Conservation (phyloP, 495 filamentous ascomycete genomes). For the Trichoderma reesei region DNA sequence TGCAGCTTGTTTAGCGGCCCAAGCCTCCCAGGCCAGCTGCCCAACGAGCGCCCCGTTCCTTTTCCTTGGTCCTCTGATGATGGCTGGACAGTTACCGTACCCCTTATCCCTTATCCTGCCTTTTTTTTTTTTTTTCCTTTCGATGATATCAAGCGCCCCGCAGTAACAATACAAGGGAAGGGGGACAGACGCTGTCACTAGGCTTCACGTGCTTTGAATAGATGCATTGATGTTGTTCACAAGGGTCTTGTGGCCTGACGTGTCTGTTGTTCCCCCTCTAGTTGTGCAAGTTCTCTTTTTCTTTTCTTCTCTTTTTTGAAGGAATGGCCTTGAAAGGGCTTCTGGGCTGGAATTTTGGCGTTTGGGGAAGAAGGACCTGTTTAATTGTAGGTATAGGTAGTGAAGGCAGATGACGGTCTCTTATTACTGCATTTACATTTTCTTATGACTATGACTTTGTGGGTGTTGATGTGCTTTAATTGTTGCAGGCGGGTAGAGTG, state of each 20-base stretch:
- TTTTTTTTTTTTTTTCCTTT: background rate
- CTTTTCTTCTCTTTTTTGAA: background rate
- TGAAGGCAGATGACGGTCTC: background rate
- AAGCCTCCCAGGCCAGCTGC: background rate
- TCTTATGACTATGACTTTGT: background rate
- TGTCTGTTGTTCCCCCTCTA: background rate
- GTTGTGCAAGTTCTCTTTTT: background rate
- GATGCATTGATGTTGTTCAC: background rate
- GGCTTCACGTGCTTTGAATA: conserved; percentile 5
- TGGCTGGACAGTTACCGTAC: background rate
- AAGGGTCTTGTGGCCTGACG: background rate
- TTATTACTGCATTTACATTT: background rate
- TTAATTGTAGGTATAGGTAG: background rate
- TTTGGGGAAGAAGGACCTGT: background rate
- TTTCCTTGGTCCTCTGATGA: background rate
- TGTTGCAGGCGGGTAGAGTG: background rate
- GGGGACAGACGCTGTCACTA: background rate
- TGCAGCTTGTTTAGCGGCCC: background rate
- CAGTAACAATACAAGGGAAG: background rate
- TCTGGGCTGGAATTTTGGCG: background rate
- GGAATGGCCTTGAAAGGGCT: background rate
- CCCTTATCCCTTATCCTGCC: background rate
- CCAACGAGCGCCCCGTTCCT: background rate
- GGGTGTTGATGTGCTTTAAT: no score
- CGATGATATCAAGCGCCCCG: background rate